Percentiles rank a stretch among this genome's conserved stretches.
phyloP scores from a whole-genome alignment of 352 stramenopile genomes.

The Pythium volutum region DNA sequence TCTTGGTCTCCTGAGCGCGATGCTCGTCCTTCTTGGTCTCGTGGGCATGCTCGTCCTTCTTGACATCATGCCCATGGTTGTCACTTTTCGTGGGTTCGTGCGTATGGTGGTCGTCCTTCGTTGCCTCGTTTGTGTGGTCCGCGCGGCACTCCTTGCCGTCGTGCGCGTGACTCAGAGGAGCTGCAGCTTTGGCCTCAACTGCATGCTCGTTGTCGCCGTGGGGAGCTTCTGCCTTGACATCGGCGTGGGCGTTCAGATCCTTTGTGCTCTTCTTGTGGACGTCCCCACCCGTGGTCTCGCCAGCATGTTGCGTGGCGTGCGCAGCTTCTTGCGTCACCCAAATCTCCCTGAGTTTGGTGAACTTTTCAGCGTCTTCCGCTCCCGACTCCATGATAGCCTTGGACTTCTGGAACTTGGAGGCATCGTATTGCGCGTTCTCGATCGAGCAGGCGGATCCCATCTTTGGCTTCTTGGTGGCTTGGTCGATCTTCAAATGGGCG shows the following conservation, averaged over 20 bases:
- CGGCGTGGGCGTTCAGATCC: conserved; percentile 25
- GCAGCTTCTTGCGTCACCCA: conserved; percentile 35
- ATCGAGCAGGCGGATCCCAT: conserved; percentile 60
- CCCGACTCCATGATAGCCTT: conserved; percentile 64
- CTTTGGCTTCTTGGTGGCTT: not conserved
- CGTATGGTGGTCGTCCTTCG: conserved; percentile 1
- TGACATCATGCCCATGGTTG: conserved; percentile 9
- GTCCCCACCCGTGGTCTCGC: conserved; percentile 12
- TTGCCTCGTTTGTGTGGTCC: not conserved
- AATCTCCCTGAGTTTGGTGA: conserved; percentile 64
- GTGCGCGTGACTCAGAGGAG: conserved; percentile 9
- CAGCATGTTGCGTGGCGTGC: not conserved
- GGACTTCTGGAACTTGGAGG: conserved; percentile 64
- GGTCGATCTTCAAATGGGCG: conserved; percentile 23
- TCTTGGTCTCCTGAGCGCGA: conserved; percentile 9
- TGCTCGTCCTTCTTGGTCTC: conserved; percentile 9
- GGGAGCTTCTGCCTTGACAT: conserved; percentile 3
- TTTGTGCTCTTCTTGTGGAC: conserved; percentile 38
- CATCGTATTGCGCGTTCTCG: conserved; percentile 54
- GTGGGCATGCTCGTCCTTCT: conserved; percentile 14
- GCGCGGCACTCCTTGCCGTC: conserved; percentile 3
- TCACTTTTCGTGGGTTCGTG: not conserved
- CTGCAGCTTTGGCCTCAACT: conserved; percentile 8
- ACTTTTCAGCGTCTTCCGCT: conserved; percentile 63
- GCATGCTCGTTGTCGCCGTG: conserved; percentile 7